Conservation (phyloP, 345 rosid species). For the Nasturtium officinale region DNA sequence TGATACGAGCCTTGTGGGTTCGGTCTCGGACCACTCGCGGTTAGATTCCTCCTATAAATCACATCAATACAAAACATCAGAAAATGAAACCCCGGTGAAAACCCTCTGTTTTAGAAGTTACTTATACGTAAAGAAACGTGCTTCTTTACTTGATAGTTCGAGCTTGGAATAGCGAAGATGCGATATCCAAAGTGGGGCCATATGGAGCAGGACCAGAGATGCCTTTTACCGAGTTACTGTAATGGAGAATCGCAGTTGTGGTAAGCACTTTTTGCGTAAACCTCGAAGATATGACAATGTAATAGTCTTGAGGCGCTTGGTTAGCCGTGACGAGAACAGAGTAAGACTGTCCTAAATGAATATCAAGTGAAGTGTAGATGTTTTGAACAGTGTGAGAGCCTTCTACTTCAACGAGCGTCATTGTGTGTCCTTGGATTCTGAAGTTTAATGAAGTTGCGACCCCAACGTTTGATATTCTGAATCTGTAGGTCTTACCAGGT, state of each 20-base stretch:
- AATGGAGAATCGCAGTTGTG: slow-evolving; percentile 80
- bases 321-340: slow-evolving; percentile 88
- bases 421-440: slow-evolving; percentile 79
- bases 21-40: slow-evolving; percentile 95
- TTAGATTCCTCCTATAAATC: slow-evolving; percentile 71
- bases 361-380: slow-evolving; percentile 63
- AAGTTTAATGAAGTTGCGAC: slow-evolving; percentile 68
- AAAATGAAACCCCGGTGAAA: neutral
- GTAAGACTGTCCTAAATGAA: slow-evolving; percentile 90
- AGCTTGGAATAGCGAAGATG: slow-evolving; percentile 79
- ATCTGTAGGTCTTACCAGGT: slow-evolving; percentile 82
- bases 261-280: slow-evolving; percentile 72
- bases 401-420: slow-evolving; percentile 90
- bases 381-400: slow-evolving; percentile 90
- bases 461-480: slow-evolving; percentile 91
- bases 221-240: slow-evolving; percentile 66
- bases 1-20: slow-evolving; percentile 99
- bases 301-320: slow-evolving; percentile 74
- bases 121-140: slow-evolving; percentile 10
- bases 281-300: slow-evolving; percentile 73
- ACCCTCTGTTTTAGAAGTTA: neutral
- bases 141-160: slow-evolving; percentile 70
- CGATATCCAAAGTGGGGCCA: slow-evolving; percentile 69
- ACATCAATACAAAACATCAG: slow-evolving; percentile 18
- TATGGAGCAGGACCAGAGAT: slow-evolving; percentile 81